These are phyloP conservation scores for Lentinus tigrinus DNA, from an alignment of 768 basidiomycete species.

Conservation along the genomic window DNA sequence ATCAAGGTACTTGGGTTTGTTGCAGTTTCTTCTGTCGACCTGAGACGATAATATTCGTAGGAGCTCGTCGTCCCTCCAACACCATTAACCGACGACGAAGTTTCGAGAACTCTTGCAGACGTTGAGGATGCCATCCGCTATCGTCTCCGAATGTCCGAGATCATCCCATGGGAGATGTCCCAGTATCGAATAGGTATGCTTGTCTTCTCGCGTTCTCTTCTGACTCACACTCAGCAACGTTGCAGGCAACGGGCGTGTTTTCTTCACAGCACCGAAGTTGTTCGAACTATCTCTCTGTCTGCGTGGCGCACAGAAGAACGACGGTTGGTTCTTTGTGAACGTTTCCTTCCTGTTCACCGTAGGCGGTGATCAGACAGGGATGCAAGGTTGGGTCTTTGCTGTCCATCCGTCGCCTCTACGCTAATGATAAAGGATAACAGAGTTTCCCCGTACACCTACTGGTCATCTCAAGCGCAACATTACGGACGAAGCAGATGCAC, in stretches of 20 bases:
- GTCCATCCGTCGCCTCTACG: background rate
- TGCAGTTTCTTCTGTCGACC: background rate
- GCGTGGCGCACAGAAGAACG: slow-evolving; percentile 62
- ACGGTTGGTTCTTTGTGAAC: slow-evolving; percentile 85
- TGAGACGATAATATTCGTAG: slow-evolving; percentile 34
- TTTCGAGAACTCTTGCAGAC: slow-evolving; percentile 62
- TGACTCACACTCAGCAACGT: too few relatives aligned
- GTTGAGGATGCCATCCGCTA: slow-evolving; percentile 80
- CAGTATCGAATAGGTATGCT: slow-evolving; percentile 61
- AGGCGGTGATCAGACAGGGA: slow-evolving; percentile 69
- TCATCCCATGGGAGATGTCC: slow-evolving; percentile 81
- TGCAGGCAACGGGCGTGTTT: slow-evolving; percentile 73
- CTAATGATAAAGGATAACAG: slow-evolving; percentile 35
- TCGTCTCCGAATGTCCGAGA: slow-evolving; percentile 75
- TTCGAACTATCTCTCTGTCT: slow-evolving; percentile 77
- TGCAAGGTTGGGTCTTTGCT: slow-evolving; percentile 54
- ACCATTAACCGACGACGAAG: slow-evolving; percentile 65
- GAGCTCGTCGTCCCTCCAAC: slow-evolving; percentile 66
- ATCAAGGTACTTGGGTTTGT: slow-evolving; percentile 59
- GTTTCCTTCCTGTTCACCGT: slow-evolving; percentile 74
- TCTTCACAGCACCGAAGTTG: slow-evolving; percentile 68
- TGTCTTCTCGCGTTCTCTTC: slow-evolving; percentile 18
- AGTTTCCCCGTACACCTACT: slow-evolving; percentile 70
- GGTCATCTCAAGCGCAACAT: slow-evolving; percentile 66
- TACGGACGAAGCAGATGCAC: slow-evolving; percentile 68